Conservation (phyloP, 108 stramenopile genomes). For the Conticribra weissflogii region DNA sequence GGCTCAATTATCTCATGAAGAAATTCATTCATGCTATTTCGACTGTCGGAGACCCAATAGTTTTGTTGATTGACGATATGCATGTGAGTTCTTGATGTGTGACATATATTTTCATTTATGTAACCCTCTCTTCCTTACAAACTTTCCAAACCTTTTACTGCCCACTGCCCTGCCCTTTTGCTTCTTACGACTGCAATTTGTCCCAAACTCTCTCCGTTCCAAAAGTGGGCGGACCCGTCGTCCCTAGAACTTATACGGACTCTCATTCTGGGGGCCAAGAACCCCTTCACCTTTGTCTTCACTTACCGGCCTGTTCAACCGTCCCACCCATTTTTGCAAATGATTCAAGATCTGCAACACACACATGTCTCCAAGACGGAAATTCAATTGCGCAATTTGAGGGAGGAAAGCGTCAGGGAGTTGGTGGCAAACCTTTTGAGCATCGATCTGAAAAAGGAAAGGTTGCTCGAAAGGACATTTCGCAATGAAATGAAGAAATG, state of each 20-base stretch:
- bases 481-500: not conserved
- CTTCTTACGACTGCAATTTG: no score
- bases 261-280: not conserved
- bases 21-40: constrained; percentile 1
- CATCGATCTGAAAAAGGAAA: not conserved
- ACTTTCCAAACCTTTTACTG: no score
- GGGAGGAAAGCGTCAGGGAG: not conserved
- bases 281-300: constrained; percentile 20
- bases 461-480: not conserved
- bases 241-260: constrained; percentile 5
- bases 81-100: no score
- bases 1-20: constrained; percentile 1
- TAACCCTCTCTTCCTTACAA: no score
- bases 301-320: constrained; percentile 10
- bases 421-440: not conserved
- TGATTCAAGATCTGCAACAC: constrained; percentile 4
- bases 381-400: not conserved
- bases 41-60: not conserved
- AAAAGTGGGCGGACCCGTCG: constrained; percentile 11
- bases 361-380: not conserved
- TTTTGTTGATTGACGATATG: constrained; percentile 10
- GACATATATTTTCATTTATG: no score
- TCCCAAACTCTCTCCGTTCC: no score
- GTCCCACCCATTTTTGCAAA: constrained; percentile 11
- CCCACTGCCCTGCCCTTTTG: no score